These are phyloP conservation scores for Cytospora chrysosperma DNA, from an alignment of 2,329 filamentous ascomycete genomes.

Conservation along the genomic window DNA sequence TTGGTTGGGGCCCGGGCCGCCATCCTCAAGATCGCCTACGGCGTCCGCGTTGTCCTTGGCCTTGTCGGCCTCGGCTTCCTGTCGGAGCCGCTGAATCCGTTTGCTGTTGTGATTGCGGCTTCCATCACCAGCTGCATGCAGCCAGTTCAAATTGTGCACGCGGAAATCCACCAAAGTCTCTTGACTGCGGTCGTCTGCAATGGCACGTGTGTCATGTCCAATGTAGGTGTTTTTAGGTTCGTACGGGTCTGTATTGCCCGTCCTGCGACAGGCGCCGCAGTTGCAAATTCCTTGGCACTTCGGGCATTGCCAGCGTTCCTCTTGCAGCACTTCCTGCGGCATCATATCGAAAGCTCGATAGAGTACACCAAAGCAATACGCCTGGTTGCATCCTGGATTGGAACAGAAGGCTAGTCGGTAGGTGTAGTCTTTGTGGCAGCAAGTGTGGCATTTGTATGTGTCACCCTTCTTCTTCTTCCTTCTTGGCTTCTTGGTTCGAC, in stretches of 20 bases:
- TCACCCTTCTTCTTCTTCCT: slow-evolving; percentile 55
- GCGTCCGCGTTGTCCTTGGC: slow-evolving; percentile 42
- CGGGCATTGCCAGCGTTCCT: slow-evolving; percentile 83
- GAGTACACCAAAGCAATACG: slow-evolving; percentile 90
- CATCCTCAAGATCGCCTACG: slow-evolving; percentile 27
- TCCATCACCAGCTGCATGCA: slow-evolving; percentile 61
- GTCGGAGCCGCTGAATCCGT: slow-evolving; percentile 55
- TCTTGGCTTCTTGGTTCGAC: slow-evolving; percentile 59
- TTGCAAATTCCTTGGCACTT: slow-evolving; percentile 85
- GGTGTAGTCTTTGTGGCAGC: slow-evolving; percentile 72
- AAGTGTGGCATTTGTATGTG: slow-evolving; percentile 73
- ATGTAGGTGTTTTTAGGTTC: slow-evolving; percentile 83
- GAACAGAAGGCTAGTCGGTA: slow-evolving; percentile 86
- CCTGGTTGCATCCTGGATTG: slow-evolving; percentile 64
- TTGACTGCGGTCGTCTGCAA: slow-evolving; percentile 88
- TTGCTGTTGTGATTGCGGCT: slow-evolving; percentile 56
- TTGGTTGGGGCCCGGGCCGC: slow-evolving; percentile 31
- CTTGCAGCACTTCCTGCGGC: slow-evolving; percentile 78
- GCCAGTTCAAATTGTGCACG: slow-evolving; percentile 82
- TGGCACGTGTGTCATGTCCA: slow-evolving; percentile 85
- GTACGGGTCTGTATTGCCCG: slow-evolving; percentile 70
- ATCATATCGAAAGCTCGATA: slow-evolving; percentile 90
- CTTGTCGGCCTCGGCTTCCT: slow-evolving; percentile 58
- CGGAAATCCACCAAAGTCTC: slow-evolving; percentile 90
- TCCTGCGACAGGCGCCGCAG: slow-evolving; percentile 73